Percentiles rank a stretch among this genome's conserved stretches.
These are phyloP conservation scores for Astragalus membranaceus DNA, from an alignment of 306 rosid species.

Conservation along the genomic window DNA sequence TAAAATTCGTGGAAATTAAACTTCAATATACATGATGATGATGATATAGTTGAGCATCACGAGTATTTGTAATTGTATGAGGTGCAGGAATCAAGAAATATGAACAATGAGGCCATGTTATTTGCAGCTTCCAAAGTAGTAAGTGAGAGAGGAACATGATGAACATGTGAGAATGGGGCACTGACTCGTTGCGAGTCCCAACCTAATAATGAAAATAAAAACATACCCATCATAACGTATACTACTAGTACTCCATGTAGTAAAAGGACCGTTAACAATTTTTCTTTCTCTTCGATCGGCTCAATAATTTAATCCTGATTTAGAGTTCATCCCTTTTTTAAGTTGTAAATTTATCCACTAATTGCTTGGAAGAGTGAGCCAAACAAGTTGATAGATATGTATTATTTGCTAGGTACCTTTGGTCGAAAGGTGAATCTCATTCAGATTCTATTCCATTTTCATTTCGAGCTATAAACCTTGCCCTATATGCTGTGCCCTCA, in stretches of 20 bases:
- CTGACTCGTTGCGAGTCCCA: slow-evolving; percentile 29
- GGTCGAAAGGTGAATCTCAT: background rate
- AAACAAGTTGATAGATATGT: background rate
- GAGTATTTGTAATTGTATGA: too few species aligned
- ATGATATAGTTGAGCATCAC: too few species aligned
- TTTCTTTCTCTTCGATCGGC: background rate
- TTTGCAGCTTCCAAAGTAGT: slow-evolving; percentile 20
- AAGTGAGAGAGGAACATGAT: background rate
- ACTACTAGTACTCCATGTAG: background rate
- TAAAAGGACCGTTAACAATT: slow-evolving; percentile 23
- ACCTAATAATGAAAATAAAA: slow-evolving; percentile 14
- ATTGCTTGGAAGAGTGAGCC: background rate
- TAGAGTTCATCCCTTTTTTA: background rate
- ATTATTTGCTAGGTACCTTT: background rate
- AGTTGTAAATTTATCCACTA: background rate
- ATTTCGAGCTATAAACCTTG: background rate
- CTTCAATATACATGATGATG: too few species aligned
- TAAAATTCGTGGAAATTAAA: too few species aligned
- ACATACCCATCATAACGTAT: background rate
- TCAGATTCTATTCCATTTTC: background rate
- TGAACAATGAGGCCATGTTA: background rate
- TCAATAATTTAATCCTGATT: background rate
- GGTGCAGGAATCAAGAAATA: too few species aligned
- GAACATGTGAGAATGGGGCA: slow-evolving; percentile 25
- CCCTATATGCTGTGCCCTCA: background rate